Evolutionary conservation across 2,329 filamentous ascomycete species (phyloP).

Genomic region (Huntiella savannae): DNA sequence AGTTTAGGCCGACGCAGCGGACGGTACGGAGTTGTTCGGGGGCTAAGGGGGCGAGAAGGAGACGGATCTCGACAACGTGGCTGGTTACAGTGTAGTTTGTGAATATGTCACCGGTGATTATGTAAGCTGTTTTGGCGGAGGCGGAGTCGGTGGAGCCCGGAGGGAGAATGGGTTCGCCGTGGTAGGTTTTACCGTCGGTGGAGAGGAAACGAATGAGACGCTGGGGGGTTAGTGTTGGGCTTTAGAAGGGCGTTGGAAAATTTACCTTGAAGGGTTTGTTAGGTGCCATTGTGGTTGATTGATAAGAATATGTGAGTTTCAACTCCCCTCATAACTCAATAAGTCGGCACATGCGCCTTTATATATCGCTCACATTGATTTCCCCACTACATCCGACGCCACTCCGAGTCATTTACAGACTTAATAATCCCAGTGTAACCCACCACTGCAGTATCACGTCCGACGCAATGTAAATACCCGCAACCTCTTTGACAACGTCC

Average conservation of each 20-base stretch:
- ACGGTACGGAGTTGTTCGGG: slow-evolving; percentile 45
- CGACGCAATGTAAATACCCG: too few relatives aligned
- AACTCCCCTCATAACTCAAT: too few relatives aligned
- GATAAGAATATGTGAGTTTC: too few relatives aligned
- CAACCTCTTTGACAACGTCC: too few relatives aligned
- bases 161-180: slow-evolving; percentile 56
- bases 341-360: too few relatives aligned
- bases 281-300: not conserved
- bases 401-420: too few relatives aligned
- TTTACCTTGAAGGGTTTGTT: too few relatives aligned
- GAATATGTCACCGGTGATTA: slow-evolving; percentile 49
- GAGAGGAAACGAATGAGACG: slow-evolving; percentile 57
- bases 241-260: not conserved
- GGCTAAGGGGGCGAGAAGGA: slow-evolving; percentile 44
- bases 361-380: too few relatives aligned
- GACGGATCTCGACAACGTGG: slow-evolving; percentile 33
- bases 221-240: slow-evolving; percentile 20
- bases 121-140: slow-evolving; percentile 38
- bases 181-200: slow-evolving; percentile 49
- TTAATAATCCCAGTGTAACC: too few relatives aligned
- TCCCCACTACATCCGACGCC: too few relatives aligned
- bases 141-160: slow-evolving; percentile 38
- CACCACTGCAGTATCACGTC: too few relatives aligned
- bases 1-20: slow-evolving; percentile 53
- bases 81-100: slow-evolving; percentile 45